Conservation (phyloP, 2,329 filamentous ascomycete species). For the Neofusicoccum laricinum region DNA sequence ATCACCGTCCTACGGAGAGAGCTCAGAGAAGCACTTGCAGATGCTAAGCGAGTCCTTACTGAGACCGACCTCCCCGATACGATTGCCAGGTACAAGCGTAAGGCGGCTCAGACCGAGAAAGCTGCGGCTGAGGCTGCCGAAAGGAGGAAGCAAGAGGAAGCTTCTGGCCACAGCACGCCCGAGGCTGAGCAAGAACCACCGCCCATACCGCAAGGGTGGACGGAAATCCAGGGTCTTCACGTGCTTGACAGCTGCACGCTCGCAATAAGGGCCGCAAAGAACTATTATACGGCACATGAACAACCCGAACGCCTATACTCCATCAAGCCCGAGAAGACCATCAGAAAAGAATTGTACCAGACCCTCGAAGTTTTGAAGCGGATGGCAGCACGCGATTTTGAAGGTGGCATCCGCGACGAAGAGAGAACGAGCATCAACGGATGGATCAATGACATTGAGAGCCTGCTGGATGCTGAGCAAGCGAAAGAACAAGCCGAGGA, state of each 20-base stretch:
- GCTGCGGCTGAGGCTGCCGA: conserved; percentile 27
- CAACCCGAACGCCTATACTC: conserved; percentile 78
- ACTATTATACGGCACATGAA: conserved; percentile 94
- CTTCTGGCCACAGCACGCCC: conserved; percentile 17
- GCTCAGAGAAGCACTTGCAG: conserved; percentile 64
- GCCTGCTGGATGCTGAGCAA: conserved; percentile 74
- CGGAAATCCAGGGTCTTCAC: conserved; percentile 87
- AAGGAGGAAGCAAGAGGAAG: conserved; percentile 34
- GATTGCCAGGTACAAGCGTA: conserved; percentile 4
- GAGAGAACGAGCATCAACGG: conserved; percentile 72
- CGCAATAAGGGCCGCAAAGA: conserved; percentile 91
- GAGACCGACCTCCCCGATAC: conserved; percentile 50
- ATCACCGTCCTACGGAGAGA: conserved; percentile 72
- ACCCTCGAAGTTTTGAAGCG: conserved; percentile 90
- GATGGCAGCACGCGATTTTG: conserved; percentile 84
- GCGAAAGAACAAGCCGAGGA: conserved; percentile 72
- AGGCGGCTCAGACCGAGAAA: conserved; percentile 15
- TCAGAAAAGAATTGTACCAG: conserved; percentile 77
- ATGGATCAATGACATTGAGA: conserved; percentile 78
- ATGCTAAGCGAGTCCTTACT: conserved; percentile 65
- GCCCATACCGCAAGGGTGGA: conserved; percentile 59
- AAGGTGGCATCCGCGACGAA: conserved; percentile 73
- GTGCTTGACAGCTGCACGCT: conserved; percentile 90
- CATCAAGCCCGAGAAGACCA: conserved; percentile 82
- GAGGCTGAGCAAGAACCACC: conserved; percentile 30